phyloP scores from a whole-genome alignment of 768 basidiomycete genomes.

The Gelatoporia subvermispora region DNA sequence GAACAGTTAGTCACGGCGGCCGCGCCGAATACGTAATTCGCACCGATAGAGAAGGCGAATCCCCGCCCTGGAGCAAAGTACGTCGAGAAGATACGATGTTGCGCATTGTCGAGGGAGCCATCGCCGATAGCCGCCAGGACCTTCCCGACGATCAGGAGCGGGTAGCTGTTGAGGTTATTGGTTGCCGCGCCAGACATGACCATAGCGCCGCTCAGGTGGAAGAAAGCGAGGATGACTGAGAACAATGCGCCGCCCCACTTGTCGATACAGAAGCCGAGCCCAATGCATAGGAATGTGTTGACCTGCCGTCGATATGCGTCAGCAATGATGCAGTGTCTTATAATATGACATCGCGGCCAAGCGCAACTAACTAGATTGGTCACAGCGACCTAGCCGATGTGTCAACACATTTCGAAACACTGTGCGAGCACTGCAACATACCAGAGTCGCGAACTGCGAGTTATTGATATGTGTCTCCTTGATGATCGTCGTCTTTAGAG shows the following conservation, averaged over 20 bases:
- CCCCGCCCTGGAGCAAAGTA: constrained; percentile 40
- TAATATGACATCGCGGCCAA: background rate
- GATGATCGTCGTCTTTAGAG: constrained; percentile 39
- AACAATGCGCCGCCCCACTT: constrained; percentile 35
- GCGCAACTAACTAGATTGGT: constrained; percentile 29
- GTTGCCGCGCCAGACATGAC: constrained; percentile 36
- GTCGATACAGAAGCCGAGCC: constrained; percentile 36
- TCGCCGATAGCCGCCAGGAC: constrained; percentile 36
- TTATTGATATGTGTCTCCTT: constrained; percentile 39
- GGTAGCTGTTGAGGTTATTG: constrained; percentile 34
- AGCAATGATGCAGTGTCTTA: background rate
- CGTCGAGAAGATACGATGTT: constrained; percentile 40
- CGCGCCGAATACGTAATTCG: background rate
- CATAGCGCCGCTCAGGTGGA: constrained; percentile 32
- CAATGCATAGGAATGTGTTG: constrained; percentile 39
- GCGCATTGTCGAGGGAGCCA: constrained; percentile 38
- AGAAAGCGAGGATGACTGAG: constrained; percentile 32
- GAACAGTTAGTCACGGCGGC: background rate
- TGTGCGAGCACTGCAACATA: constrained; percentile 7
- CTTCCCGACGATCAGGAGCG: constrained; percentile 35
- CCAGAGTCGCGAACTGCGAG: constrained; percentile 38
- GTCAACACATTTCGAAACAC: background rate
- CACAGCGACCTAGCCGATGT: constrained; percentile 26
- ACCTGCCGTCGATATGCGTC: constrained; percentile 19
- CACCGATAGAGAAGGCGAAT: constrained; percentile 34